Evolutionary conservation across 805 yeast genomes (phyloP).

Genomic region (Nakazawaea laoshanensis): DNA sequence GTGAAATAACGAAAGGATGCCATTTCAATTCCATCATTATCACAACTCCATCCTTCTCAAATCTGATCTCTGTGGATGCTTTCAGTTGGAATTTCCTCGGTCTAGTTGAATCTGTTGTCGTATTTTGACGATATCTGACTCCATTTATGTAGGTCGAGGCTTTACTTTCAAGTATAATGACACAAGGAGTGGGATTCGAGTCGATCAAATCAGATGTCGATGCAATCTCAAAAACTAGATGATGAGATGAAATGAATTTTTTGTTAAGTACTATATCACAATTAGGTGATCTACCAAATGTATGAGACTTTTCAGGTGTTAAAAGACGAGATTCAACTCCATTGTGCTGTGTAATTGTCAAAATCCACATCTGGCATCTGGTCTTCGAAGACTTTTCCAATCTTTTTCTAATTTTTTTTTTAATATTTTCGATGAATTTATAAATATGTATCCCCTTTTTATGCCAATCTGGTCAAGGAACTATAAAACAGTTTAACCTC

Average conservation of each 20-base stretch:
- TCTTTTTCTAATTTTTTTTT: not conserved
- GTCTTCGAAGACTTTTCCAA: no score
- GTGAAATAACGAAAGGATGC: slow-evolving; percentile 5
- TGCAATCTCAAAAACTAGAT: slow-evolving; percentile 2
- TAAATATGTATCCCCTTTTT: no score
- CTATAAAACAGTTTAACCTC: slow-evolving; percentile 56
- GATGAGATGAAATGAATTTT: slow-evolving; percentile 6
- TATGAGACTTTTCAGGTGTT: slow-evolving; percentile 1
- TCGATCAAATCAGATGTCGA: not conserved
- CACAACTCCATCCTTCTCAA: slow-evolving; percentile 5
- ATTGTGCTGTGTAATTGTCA: slow-evolving; percentile 1
- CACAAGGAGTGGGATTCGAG: slow-evolving; percentile 5
- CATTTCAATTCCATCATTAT: slow-evolving; percentile 1
- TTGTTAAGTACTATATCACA: not conserved
- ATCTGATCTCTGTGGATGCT: not conserved
- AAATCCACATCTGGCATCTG: slow-evolving; percentile 6
- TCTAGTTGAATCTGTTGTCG: slow-evolving; percentile 1
- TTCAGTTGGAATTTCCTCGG: slow-evolving; percentile 3
- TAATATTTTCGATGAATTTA: no score
- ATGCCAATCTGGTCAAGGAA: slow-evolving; percentile 27
- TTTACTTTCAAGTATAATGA: slow-evolving; percentile 5
- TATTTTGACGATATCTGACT: slow-evolving; percentile 3
- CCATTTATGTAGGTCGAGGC: slow-evolving; percentile 7
- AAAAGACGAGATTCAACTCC: not conserved
- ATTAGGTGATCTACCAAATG: slow-evolving; percentile 4